phyloP scores from a whole-genome alignment of 441 rosid species.

The Euphorbia schlechtendalii region DNA sequence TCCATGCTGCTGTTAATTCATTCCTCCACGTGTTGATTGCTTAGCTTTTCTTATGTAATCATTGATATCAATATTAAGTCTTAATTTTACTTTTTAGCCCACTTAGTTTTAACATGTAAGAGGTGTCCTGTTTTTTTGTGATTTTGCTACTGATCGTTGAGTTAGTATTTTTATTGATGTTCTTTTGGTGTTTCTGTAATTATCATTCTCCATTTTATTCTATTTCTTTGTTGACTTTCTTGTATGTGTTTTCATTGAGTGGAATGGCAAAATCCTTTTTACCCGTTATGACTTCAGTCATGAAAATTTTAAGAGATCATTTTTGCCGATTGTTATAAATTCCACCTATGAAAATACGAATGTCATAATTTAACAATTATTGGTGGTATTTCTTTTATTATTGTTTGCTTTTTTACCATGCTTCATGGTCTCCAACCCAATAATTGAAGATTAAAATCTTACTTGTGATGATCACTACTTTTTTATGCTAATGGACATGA shows the following conservation, averaged over 20 bases:
- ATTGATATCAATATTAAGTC: not conserved
- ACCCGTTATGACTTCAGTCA: not conserved
- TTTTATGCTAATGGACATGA: not conserved
- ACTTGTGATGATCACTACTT: not conserved
- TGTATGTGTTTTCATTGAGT: not conserved
- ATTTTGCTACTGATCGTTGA: not conserved
- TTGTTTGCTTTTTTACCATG: not conserved
- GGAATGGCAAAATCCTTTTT: not conserved
- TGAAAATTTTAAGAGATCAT: not conserved
- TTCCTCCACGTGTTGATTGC: not conserved
- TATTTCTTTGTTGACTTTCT: not conserved
- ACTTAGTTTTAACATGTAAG: not conserved
- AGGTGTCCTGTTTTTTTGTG: not conserved
- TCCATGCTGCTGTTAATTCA: not conserved
- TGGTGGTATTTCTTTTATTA: not conserved
- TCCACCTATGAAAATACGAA: not conserved
- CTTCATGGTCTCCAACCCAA: slow-evolving; percentile 3
- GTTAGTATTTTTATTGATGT: not conserved
- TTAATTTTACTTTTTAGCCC: not conserved
- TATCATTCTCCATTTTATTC: not conserved
- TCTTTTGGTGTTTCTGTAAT: not conserved
- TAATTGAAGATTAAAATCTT: not conserved
- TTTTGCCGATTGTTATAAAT: not conserved
- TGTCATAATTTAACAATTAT: not conserved
- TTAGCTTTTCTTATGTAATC: not conserved